Evolutionary conservation across 1,284 basidiomycete species (phyloP).

Genomic region (Malassezia globosa): DNA sequence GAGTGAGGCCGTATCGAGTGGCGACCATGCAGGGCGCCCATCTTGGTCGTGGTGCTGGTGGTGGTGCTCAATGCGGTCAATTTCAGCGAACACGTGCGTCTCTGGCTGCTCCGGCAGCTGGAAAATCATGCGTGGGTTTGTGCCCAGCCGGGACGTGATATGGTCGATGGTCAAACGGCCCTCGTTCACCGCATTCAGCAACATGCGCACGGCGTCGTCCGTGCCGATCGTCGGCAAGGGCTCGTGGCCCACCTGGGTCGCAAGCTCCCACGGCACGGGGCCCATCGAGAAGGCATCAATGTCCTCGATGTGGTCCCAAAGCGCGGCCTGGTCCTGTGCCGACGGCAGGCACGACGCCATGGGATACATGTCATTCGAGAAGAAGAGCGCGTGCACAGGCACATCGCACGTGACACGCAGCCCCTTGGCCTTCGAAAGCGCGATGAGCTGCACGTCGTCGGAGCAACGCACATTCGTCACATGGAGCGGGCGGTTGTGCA

Average conservation of each 20-base stretch:
- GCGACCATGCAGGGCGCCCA: conserved; percentile 63
- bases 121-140: conserved; percentile 87
- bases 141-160: conserved; percentile 67
- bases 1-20: conserved; percentile 59
- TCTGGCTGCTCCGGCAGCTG: conserved; percentile 72
- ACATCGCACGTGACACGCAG: conserved; percentile 95
- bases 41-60: conserved; percentile 49
- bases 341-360: conserved; percentile 61
- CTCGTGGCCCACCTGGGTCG: conserved; percentile 58
- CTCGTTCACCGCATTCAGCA: conserved; percentile 73
- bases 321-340: conserved; percentile 63
- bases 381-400: conserved; percentile 84
- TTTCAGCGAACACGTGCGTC: conserved; percentile 68
- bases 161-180: conserved; percentile 72
- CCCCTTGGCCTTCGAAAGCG: conserved; percentile 83
- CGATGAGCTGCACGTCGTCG: conserved; percentile 82
- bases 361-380: conserved; percentile 58
- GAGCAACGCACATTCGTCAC: conserved; percentile 80
- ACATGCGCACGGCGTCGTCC: conserved; percentile 74
- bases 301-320: conserved; percentile 74
- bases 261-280: conserved; percentile 66
- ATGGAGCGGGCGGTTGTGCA: conserved; percentile 80
- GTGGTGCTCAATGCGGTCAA: conserved; percentile 57
- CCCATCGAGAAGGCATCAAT: conserved; percentile 91
- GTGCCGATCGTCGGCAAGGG: conserved; percentile 64